Conservation (phyloP, 2,329 filamentous ascomycete genomes). For the Diaporthe sp. region DNA sequence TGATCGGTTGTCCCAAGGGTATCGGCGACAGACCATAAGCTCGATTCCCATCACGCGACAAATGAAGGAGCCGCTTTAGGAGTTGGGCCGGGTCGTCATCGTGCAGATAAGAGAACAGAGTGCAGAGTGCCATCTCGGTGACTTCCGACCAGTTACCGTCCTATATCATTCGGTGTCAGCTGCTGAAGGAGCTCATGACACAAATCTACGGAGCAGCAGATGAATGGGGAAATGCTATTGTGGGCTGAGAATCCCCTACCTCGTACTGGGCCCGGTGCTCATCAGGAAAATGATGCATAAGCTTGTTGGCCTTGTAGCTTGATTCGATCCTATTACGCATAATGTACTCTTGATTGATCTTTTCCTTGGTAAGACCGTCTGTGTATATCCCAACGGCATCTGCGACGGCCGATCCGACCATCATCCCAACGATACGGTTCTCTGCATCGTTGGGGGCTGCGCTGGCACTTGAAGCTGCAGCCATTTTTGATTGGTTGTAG, state of each 20-base stretch:
- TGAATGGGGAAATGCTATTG: not conserved
- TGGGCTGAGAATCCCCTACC: not conserved
- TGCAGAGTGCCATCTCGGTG: slow-evolving; percentile 23
- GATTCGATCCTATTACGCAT: not conserved
- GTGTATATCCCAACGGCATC: slow-evolving; percentile 2
- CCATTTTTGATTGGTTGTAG: not conserved
- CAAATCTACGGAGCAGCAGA: no score
- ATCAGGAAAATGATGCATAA: not conserved
- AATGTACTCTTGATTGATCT: not conserved
- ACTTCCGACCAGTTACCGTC: slow-evolving; percentile 9
- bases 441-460: not conserved
- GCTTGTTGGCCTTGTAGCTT: not conserved
- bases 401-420: not conserved
- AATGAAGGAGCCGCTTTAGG: not conserved
- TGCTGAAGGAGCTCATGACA: no score
- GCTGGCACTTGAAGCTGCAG: not conserved
- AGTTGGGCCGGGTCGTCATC: fast-evolving
- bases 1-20: not conserved
- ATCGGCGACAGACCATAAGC: not conserved
- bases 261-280: not conserved
- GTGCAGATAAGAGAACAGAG: not conserved
- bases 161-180: not conserved
- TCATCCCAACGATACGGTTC: slow-evolving; percentile 21
- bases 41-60: not conserved
- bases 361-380: not conserved